Conservation (phyloP, 2,329 filamentous ascomycete genomes). For the Botrytis hyacinthi region DNA sequence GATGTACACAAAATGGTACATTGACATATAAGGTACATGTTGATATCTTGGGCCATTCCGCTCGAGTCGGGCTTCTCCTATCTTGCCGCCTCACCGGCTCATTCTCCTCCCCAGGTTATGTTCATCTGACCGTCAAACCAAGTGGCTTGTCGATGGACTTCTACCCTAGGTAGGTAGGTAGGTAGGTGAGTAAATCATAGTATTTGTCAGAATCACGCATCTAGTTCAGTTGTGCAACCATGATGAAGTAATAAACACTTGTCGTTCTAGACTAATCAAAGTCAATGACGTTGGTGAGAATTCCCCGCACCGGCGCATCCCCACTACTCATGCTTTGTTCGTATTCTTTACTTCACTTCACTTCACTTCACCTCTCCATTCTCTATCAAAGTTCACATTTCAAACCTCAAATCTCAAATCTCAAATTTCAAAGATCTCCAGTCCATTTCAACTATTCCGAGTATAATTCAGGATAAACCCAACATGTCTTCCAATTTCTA, state of each 20-base stretch:
- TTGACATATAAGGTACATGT: not conserved
- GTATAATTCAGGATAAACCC: not conserved
- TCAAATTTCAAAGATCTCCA: not conserved
- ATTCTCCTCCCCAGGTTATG: not conserved
- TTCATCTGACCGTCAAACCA: not conserved
- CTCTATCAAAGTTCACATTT: not conserved
- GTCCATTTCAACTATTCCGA: not conserved
- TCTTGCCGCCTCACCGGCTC: not conserved
- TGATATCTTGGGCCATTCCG: not conserved
- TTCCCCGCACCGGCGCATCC: not conserved
- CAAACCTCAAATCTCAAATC: no score
- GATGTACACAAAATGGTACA: not conserved
- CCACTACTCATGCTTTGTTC: not conserved
- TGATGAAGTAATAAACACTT: not conserved
- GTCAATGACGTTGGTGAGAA: not conserved
- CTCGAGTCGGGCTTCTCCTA: not conserved
- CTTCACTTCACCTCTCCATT: not conserved
- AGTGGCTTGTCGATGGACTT: no score
- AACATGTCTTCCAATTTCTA: conserved; percentile 22
- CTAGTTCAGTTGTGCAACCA: not conserved
- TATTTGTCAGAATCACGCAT: not conserved
- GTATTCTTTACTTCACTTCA: not conserved
- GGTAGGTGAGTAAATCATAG: not conserved
- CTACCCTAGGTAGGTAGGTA: no score
- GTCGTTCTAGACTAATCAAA: not conserved